Evolutionary conservation across 2,329 filamentous ascomycete species (phyloP).

Genomic region (Ceratocystiopsis minuta): DNA sequence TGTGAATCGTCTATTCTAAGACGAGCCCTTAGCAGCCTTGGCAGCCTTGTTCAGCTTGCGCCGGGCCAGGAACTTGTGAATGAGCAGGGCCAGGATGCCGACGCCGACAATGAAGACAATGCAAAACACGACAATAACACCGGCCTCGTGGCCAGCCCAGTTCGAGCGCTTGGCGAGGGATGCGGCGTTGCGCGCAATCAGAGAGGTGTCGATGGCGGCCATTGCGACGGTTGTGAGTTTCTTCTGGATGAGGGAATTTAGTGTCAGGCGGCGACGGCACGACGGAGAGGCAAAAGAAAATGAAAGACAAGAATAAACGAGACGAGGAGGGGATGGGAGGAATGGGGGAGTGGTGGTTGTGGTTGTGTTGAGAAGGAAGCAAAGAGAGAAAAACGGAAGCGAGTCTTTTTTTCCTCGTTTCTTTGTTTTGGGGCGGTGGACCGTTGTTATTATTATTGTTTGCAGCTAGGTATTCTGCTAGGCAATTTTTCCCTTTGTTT

Average conservation of each 20-base stretch:
- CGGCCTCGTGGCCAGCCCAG: conserved; percentile 38
- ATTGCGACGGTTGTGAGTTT: conserved; percentile 12
- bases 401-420: conserved; percentile 8
- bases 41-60: conserved; percentile 11
- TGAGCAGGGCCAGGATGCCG: conserved; percentile 30
- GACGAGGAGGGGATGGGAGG: background rate
- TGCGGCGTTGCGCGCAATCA: conserved; percentile 18
- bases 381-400: conserved; percentile 1
- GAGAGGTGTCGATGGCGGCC: conserved; percentile 16
- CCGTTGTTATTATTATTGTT: conserved; percentile 3
- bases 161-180: conserved; percentile 37
- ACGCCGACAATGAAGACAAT: conserved; percentile 37
- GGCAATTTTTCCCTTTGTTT: background rate
- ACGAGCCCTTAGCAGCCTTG: conserved; percentile 5
- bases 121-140: conserved; percentile 44
- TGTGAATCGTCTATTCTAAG: too few relatives aligned
- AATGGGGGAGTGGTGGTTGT: background rate
- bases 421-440: conserved; percentile 3
- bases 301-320: background rate
- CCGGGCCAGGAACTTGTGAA: conserved; percentile 18
- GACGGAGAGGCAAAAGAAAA: conserved; percentile 1
- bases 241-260: conserved; percentile 3
- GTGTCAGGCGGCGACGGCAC: background rate
- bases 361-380: background rate
- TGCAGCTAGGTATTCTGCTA: background rate